Evolutionary conservation across 2,329 filamentous ascomycete species (phyloP), one percentile per base, ranked within the genome.

Genomic region (Xylariaceae sp.): DNA sequence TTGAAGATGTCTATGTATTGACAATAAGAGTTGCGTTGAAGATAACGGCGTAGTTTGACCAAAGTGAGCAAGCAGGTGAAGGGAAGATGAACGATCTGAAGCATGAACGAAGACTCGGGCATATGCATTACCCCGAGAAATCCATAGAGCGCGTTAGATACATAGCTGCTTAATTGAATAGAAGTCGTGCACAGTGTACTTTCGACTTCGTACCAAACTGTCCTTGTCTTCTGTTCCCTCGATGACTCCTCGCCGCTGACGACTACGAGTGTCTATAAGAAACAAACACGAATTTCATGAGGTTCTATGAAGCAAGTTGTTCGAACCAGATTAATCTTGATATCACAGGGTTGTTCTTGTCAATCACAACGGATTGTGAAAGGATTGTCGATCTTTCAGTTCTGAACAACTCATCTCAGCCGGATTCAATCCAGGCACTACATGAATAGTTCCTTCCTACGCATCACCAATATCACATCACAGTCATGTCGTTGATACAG

Each of bases 401-500:
- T 30, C 3, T 30, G 23, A 30, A 30, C 23, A 30, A 30, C 23
- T 30, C 23, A 30, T 30, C 23, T 5, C 23, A 30, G 23, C 23
- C 23, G 23, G 23, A 30, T 30, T 30, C 23, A 5, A 30, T 30
- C 23, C 23, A 30, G 23, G 23, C 23, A 30, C 23, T 30, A 3
- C 3, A 30, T 30, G 23, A 30, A 30, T 30, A 30, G 2, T 5
- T 30, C 23, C 23, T 45, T n/a, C 42, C 13, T 15, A 10, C 39
- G 51, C 18, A 52, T 53, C 11, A 35, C 49, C 23, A 30, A 51
- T 2, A 51, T 18, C 48, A 13, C 48, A 35, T n/a, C 23, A 11
- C 34, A 15, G 23, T 15, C 53, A 85, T 85, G 82, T 84, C 82
- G 17, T 70, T 78, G 50, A 72, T 88, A 53, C 90, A 92, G 71